Evolutionary conservation across 1,139 yeast species (phyloP).

Genomic region (Torulaspora globosa): DNA sequence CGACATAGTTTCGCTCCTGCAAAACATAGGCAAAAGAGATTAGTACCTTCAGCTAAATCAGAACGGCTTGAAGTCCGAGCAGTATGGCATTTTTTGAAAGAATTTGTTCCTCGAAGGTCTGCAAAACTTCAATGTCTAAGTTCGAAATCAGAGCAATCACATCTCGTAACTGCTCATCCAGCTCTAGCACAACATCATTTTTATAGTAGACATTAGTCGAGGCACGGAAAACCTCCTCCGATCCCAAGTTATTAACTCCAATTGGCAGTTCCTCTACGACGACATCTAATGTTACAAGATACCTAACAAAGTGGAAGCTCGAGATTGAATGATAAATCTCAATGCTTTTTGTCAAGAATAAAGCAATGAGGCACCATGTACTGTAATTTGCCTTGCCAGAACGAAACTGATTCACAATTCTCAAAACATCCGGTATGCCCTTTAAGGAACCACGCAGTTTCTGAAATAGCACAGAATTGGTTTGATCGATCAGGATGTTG

Average conservation of each 20-base stretch:
- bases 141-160: constrained; percentile 42
- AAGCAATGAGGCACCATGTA: constrained; percentile 32
- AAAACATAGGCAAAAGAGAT: constrained; percentile 37
- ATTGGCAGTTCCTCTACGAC: constrained; percentile 13
- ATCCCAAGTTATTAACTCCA: constrained; percentile 20
- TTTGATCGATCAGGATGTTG: constrained; percentile 24
- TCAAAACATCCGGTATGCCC: constrained; percentile 33
- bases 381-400: constrained; percentile 32
- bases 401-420: constrained; percentile 28
- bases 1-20: constrained; percentile 33
- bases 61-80: constrained; percentile 19
- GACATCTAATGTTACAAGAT: constrained; percentile 34
- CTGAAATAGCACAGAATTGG: constrained; percentile 20
- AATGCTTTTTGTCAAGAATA: constrained; percentile 16
- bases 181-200: constrained; percentile 26
- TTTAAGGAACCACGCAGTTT: constrained; percentile 23
- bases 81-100: constrained; percentile 24
- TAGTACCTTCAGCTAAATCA: constrained; percentile 42
- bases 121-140: constrained; percentile 43
- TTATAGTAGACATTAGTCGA: constrained; percentile 38
- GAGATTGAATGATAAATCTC: constrained; percentile 1
- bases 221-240: constrained; percentile 38
- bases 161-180: constrained; percentile 44
- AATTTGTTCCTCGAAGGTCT: constrained; percentile 36
- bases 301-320: constrained; percentile 31